Evolutionary conservation across 352 stramenopile species (phyloP), one percentile per base, ranked within the genome.

Genomic region (Elongisporangium undulatum): DNA sequence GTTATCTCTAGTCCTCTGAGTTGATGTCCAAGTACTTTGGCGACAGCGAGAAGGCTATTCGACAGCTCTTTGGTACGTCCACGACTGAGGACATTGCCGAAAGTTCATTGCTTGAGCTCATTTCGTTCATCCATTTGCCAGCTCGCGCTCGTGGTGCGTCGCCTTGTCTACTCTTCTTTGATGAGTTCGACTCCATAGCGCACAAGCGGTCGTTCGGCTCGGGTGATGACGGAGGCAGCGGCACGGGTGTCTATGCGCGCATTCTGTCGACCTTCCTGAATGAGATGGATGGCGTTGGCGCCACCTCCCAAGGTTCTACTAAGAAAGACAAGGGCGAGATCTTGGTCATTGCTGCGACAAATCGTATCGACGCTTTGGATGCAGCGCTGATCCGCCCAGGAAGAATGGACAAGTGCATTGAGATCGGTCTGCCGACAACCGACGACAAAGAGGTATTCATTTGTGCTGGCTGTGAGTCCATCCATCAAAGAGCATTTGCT

Each of bases 21-120:
- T 59, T 96, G 49, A 67, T 96, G 12, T 94, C 85, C 57, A 94
- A 94, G 59, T 96, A 91, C 63, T 94, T 96, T 63, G 83, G 83
- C 19, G 87, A 94, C 59, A 96, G 83, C 55, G 87, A 96, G 61
- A 82, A 88, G 51, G 72, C 79, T 7, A 85, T 96, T 29, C 85
- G 87, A 2, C 65, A 89, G 49, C 69, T 96, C 2, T 94, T 96
- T 61, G 85, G 82, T 90, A 38, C 10, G 48, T 68, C 4, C 19
- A 8, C 59, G 50, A 20, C 17, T 39, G 21, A 29, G 1, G 21
- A 10, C 24, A 49, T 45, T 1, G 51, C 24, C 17, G 7, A 60
- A 4, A 16, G 22, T 19, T 39, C 8, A 16, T 23, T 45, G 19
- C 12, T 48, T 55, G 29, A 55, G 15, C 20, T 20, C 50, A 24